Evolutionary conservation across 441 rosid species (phyloP), one percentile per base, ranked within the genome.

Genomic region (Adansonia madagascariensis): DNA sequence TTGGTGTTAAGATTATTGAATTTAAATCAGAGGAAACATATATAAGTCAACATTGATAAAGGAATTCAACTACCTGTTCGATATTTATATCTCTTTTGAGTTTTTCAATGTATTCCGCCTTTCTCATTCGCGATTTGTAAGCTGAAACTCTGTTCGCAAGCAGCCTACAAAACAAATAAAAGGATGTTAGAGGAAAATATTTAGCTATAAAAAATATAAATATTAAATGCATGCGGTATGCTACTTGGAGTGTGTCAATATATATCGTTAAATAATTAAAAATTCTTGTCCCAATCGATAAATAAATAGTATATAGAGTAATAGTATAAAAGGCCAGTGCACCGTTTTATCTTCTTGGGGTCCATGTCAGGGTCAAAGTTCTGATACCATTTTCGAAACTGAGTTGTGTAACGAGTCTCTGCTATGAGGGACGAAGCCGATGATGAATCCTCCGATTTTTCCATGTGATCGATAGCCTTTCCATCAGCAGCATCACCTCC

Each of bases 81-180:
- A 10, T 11, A 4, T 60, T 12, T 10, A 24, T 27, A 10, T 10
- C 39, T 24, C 1, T 60, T 60, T 60, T 12, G 39, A 60, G 41
- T 24, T 60, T 60, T 27, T 60, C 65, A 11, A 60, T 27, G 17
- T 67, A 67, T 20, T 43, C 71, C 24, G 4, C 31, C 71, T 20
- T 44, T 31, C 24, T 18, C 71, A 67, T 8, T 31, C 71, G 31
- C n/a, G 71, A 67, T 67, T 67, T 67, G 4, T 44, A 53, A 67
- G 71, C 71, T 44, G 71, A 67, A 67, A 11, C 71, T 67, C 71
- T 67, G 31, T 67, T 67, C 8, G 35, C 52, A 67, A 67, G 52
- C 55, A 44, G 31, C 20, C 71, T 67, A 44, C 1, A 18, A 8
- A 9, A 18, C 53, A 67, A 67, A 46, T 18, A 11, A 10, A 43